Base-by-base conservation (phyloP, 176 grass and related monocot species). In the Eragrostis nindensis region DNA sequence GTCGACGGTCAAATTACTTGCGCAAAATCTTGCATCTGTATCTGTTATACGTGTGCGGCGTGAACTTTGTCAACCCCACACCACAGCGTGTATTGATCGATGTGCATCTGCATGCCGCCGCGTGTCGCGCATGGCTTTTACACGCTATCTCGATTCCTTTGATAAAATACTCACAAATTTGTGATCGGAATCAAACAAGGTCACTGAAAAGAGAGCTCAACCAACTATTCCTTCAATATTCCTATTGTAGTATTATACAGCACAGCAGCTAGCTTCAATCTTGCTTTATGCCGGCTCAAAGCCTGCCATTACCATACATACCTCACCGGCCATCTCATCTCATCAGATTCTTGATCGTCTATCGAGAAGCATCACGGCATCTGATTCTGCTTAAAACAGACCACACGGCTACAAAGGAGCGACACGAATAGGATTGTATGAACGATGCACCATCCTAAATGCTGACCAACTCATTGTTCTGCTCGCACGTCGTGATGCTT, bases 211-310 rank as follows among this genome's bases (percentile, higher is more conserved):
- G 7, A 3, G 11, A 18, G 2, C 29, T 2, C 0, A 27, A 18
- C 7, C 48, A 66, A 29, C 4, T 2, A 62, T 5, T 26, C 29
- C 11, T 22, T 56, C n/a, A 6, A n/a, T n/a, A n/a, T 54, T 52
- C 17, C 9, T n/a, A 6, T 55, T n/a, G 7, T 6, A 18, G 7
- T 6, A 18, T 5, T 19, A 21, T 6, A 55, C n/a, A 59, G n/a
- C 3, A 1, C 3, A n/a, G 21, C 8, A 57, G 21, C n/a, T 27
- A 27, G 36, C n/a, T 75, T 47, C 41, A 49, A 50, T 47, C 41
- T 66, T 36, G 40, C 57, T 50, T 65, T 78, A 78, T 66, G 60
- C 60, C 43, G 60, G 60, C 60, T 65, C 60, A 78, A 66, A 52
- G 62, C 11, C 1, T 2, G 27, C 27, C 61, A 63, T 32, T 3